Evolutionary conservation across 306 rosid genomes (phyloP).

Genomic region (Cicer pinnatifidum): DNA sequence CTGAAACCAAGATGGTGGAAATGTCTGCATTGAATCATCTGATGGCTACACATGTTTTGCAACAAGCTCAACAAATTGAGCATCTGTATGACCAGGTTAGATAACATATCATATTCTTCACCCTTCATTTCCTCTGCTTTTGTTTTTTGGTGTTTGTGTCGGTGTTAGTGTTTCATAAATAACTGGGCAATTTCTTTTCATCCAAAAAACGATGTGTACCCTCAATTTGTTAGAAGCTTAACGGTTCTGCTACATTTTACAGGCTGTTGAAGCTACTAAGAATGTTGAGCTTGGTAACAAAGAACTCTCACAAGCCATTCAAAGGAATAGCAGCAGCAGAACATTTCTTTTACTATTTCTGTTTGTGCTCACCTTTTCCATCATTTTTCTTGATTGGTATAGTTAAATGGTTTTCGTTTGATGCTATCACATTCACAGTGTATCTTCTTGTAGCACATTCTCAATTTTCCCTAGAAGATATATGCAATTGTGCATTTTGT

Average conservation of each 20-base stretch:
- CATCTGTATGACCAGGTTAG: slow-evolving; percentile 82
- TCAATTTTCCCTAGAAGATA: slow-evolving; percentile 35
- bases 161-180: too few relatives aligned
- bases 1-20: slow-evolving; percentile 99
- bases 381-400: slow-evolving; percentile 95
- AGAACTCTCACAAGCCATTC: slow-evolving; percentile 88
- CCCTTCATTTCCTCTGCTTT: neutral
- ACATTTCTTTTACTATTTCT: slow-evolving; percentile 88
- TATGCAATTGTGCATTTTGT: slow-evolving; percentile 8
- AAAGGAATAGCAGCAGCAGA: slow-evolving; percentile 85
- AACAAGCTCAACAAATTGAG: slow-evolving; percentile 93
- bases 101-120: slow-evolving; percentile 29
- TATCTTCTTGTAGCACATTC: slow-evolving; percentile 15
- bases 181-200: neutral
- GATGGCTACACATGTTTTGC: slow-evolving; percentile 94
- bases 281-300: slow-evolving; percentile 94
- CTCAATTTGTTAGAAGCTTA: slow-evolving; percentile 17
- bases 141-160: too few relatives aligned
- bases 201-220: neutral
- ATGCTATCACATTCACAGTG: neutral
- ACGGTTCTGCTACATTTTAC: slow-evolving; percentile 38
- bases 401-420: slow-evolving; percentile 52
- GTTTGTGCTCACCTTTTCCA: slow-evolving; percentile 80
- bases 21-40: slow-evolving; percentile 97
- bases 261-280: slow-evolving; percentile 96